phyloP scores from a whole-genome alignment of 2,329 filamentous ascomycete species.

The Exophiala dermatitidis region DNA sequence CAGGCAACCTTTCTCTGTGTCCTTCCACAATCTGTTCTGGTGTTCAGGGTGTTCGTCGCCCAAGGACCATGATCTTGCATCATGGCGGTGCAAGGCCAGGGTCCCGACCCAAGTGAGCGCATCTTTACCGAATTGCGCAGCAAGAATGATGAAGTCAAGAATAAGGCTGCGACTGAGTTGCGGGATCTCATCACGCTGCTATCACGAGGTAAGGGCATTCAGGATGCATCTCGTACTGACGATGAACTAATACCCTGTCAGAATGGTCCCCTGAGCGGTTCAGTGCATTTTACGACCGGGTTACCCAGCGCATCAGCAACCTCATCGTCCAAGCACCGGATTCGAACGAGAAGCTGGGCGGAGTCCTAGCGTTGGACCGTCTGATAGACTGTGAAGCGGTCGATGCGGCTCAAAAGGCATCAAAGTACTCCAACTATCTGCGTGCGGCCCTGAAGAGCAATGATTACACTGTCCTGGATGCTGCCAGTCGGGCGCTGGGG shows the following conservation, averaged over 20 bases:
- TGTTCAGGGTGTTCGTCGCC: not conserved
- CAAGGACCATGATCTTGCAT: slow-evolving; percentile 22
- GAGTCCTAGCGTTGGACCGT: slow-evolving; percentile 82
- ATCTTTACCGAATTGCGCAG: slow-evolving; percentile 53
- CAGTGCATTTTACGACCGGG: slow-evolving; percentile 58
- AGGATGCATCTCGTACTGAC: not conserved
- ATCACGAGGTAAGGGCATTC: slow-evolving; percentile 37
- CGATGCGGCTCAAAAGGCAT: slow-evolving; percentile 87
- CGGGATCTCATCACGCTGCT: slow-evolving; percentile 41
- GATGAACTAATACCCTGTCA: slow-evolving; percentile 30
- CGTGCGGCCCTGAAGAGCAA: slow-evolving; percentile 82
- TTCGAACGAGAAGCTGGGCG: slow-evolving; percentile 80
- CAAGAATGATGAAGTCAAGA: slow-evolving; percentile 46
- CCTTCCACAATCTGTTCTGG: not conserved
- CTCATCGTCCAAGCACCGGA: slow-evolving; percentile 82
- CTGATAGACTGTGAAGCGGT: slow-evolving; percentile 96
- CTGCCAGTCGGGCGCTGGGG: slow-evolving; percentile 80
- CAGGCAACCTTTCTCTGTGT: not conserved
- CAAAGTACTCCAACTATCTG: slow-evolving; percentile 84
- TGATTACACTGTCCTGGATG: slow-evolving; percentile 83
- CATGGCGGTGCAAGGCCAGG: slow-evolving; percentile 43
- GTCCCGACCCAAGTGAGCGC: slow-evolving; percentile 47
- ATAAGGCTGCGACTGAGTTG: slow-evolving; percentile 44
- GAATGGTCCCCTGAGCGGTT: slow-evolving; percentile 80
- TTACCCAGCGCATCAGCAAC: slow-evolving; percentile 58